Evolutionary conservation across 768 basidiomycete species (phyloP), one percentile per base, ranked within the genome.

Genomic region (Kockovaella imperatae): DNA sequence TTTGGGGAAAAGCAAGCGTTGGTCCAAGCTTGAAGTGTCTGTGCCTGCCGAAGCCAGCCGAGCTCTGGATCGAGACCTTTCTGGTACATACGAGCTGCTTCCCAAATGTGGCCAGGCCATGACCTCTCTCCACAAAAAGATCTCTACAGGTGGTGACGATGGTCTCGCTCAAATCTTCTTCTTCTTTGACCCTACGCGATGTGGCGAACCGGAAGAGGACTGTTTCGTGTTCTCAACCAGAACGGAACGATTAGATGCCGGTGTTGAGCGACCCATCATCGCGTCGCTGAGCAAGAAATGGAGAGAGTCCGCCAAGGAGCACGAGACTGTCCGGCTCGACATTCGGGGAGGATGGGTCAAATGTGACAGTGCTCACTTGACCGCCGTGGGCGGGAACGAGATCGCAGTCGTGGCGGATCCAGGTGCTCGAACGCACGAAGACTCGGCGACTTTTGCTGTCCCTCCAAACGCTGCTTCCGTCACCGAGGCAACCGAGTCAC

Each of bases 101-200:
- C 83, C 86, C 54, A 83, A 83, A 64, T 96, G 91, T 49, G 89
- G 90, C 5, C 87, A 87, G 1, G 87, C 91, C 6, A 87, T 85
- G 64, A 77, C 78, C 21, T 84, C 84, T 18, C 74, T 96, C 39
- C 88, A 93, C 71, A 82, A 79, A 70, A 82, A 79, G 54, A 64
- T 75, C 20, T 42, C 68, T 14, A 68, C 69, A 8, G 46, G 67
- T 0, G 75, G 73, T n/a, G 79, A 81, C n/a, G 56, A 46, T 2
- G 62, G 70, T 5, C 70, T 80, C 24, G 82, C 83, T 0, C 78
- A 83, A 0, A 64, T 95, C 10, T 88, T 82, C 69, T 74, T 80
- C 73, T 77, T 95, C 59, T 60, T 74, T 47, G 88, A 95, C 64
- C 88, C 90, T 13, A 82, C 84, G 28, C 80, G 89, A 1, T 79